Conservation (phyloP, 2,329 filamentous ascomycete genomes). For the Arthrobotrys pseudoclavata region DNA sequence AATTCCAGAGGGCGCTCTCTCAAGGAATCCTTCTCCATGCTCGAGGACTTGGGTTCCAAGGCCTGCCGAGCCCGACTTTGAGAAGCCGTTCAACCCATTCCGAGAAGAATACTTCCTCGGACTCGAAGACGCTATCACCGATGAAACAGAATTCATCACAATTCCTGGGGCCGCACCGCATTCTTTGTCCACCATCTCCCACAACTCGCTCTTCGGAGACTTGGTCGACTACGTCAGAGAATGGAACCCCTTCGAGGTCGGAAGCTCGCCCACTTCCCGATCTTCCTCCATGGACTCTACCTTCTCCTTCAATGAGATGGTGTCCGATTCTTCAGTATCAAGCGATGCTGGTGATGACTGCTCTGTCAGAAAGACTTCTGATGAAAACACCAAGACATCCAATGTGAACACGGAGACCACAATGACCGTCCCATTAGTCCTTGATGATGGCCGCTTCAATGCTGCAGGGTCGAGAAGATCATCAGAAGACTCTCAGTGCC, state of each 20-base stretch:
- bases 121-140: constrained; percentile 55
- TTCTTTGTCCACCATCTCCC: constrained; percentile 47
- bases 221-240: constrained; percentile 58
- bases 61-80: constrained; percentile 19
- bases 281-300: constrained; percentile 56
- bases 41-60: constrained; percentile 50
- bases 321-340: constrained; percentile 56
- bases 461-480: constrained; percentile 27
- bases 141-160: constrained; percentile 54
- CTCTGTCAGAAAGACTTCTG: constrained; percentile 44
- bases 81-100: constrained; percentile 55
- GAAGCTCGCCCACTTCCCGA: constrained; percentile 49
- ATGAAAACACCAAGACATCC: constrained; percentile 27
- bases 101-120: constrained; percentile 53
- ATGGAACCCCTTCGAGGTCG: constrained; percentile 59
- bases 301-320: constrained; percentile 56
- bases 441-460: constrained; percentile 41
- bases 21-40: constrained; percentile 56
- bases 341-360: constrained; percentile 54
- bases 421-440: constrained; percentile 49
- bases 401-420: constrained; percentile 22
- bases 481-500: constrained; percentile 46
- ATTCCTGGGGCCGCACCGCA: constrained; percentile 29
- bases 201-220: constrained; percentile 58
- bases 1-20: constrained; percentile 49